These are phyloP conservation scores for Penicillium sclerotiorum DNA, from an alignment of 2,329 filamentous ascomycete genomes.

Conservation along the genomic window DNA sequence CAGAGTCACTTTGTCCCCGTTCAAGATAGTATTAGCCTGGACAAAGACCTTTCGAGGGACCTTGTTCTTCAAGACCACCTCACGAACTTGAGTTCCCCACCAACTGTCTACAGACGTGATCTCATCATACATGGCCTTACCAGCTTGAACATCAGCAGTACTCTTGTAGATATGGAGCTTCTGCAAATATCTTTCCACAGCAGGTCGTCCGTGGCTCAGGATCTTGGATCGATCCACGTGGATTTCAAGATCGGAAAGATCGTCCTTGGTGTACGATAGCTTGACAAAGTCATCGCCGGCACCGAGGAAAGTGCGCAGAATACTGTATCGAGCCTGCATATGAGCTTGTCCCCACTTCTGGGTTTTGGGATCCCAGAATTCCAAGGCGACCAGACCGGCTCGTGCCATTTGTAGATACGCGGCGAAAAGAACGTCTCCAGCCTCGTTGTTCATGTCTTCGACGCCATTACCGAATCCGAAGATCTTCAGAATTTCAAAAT, in stretches of 20 bases:
- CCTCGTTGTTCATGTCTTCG: slow-evolving; percentile 70
- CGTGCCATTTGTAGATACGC: slow-evolving; percentile 93
- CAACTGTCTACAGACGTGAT: slow-evolving; percentile 85
- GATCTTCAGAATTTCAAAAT: slow-evolving; percentile 84
- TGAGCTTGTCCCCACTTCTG: slow-evolving; percentile 92
- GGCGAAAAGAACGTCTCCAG: slow-evolving; percentile 84
- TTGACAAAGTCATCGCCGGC: slow-evolving; percentile 87
- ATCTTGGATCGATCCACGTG: slow-evolving; percentile 85
- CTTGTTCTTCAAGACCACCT: slow-evolving; percentile 60
- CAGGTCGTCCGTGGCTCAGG: slow-evolving; percentile 75
- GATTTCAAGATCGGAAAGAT: slow-evolving; percentile 80
- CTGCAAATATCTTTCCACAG: slow-evolving; percentile 84
- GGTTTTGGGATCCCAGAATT: slow-evolving; percentile 92
- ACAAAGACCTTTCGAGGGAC: slow-evolving; percentile 76
- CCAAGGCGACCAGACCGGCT: slow-evolving; percentile 82
- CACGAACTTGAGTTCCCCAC: slow-evolving; percentile 78
- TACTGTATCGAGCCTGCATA: slow-evolving; percentile 88
- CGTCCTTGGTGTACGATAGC: slow-evolving; percentile 72
- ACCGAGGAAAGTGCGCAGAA: slow-evolving; percentile 74
- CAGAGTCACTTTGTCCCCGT: slow-evolving; percentile 70
- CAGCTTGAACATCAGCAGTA: slow-evolving; percentile 78
- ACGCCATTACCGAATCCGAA: slow-evolving; percentile 86
- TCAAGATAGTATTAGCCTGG: slow-evolving; percentile 81
- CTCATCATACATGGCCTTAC: slow-evolving; percentile 76
- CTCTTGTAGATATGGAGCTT: slow-evolving; percentile 92